Base-by-base conservation (phyloP, 352 stramenopile species). In the Phytophthora syringae region DNA sequence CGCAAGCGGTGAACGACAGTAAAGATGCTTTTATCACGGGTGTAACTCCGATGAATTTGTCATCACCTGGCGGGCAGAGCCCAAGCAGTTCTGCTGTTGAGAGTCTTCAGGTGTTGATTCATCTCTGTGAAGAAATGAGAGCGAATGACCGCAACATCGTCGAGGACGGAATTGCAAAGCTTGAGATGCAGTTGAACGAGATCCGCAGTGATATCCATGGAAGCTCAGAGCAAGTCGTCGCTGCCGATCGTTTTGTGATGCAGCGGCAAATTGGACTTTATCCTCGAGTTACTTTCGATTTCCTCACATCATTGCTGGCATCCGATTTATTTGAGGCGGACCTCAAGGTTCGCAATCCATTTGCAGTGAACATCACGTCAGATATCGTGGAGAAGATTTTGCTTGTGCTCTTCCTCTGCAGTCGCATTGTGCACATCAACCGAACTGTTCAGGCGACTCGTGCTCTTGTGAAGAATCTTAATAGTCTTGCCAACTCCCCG, bases 351-450 rank as follows among this genome's bases (percentile, higher is more conserved):
- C 79, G 83, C 20, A 96, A 96, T 61, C 86, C 84, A n/a, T 93
- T 92, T 59, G 67, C 77, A 21, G 42, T 59, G 12, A 43, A 52
- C 7, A 55, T 80, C 13, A 68, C 64, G 10, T 34, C 55, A 2
- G 64, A 79, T 22, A 44, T 91, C 20, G 39, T 76, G 1, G 68
- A 93, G 50, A 72, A 77, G 7, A 75, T 94, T 21, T 60, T 93
- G n/a, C 57, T 63, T 0, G 72, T 94, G 6, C 51, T 94, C 5
- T 81, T 96, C 30, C 56, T 88, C 6, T 94, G 86, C 69, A 94
- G 82, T 67, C 86, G 88, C 9, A 94, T 96, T 52, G 82, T 93
- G 21, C 88, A 96, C 54, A 83, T 92, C 34, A 94, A 94, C 59
- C 81, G 84, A 57, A 89, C 84, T 21, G 74, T 94, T 15, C 72